A percentile compares a stretch with the other conserved stretches of the same genome.
Conservation (phyloP, 2,329 filamentous ascomycete genomes). For the Aspergillus pseudotamarii region DNA sequence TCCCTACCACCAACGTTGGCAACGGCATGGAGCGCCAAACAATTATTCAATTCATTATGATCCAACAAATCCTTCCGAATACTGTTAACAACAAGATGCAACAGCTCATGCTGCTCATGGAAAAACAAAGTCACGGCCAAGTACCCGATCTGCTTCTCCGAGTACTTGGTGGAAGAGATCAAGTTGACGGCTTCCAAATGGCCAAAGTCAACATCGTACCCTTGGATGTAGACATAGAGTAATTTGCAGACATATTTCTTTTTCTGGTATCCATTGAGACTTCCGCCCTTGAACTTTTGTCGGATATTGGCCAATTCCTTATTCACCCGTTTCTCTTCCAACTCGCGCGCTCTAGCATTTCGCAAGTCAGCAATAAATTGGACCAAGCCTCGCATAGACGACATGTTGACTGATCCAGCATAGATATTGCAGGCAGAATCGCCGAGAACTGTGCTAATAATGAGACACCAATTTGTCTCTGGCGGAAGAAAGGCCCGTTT, state of each 20-base stretch:
- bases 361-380: conserved; percentile 97
- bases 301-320: conserved; percentile 98
- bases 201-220: conserved; percentile 98
- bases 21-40: conserved; percentile 92
- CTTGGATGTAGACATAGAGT: conserved; percentile 97
- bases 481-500: background rate
- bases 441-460: background rate
- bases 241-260: conserved; percentile 99
- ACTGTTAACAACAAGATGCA: conserved; percentile 96
- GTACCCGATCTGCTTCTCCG: conserved; percentile 99
- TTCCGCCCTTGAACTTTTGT: conserved; percentile 97
- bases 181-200: conserved; percentile 98
- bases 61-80: conserved; percentile 95
- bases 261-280: conserved; percentile 93
- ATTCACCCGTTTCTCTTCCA: conserved; percentile 99
- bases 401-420: conserved; percentile 33
- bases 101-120: conserved; percentile 93
- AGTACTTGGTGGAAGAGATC: conserved; percentile 95
- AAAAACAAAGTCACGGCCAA: conserved; percentile 95
- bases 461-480: background rate
- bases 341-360: conserved; percentile 89
- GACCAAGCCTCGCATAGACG: conserved; percentile 72
- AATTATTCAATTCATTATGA: conserved; percentile 97
- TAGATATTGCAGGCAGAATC: background rate
- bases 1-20: conserved; percentile 95